A percentile compares a stretch with the other conserved stretches of the same genome.
These are phyloP conservation scores for Pugionium cornutum DNA, from an alignment of 345 rosid species.

Conservation along the genomic window DNA sequence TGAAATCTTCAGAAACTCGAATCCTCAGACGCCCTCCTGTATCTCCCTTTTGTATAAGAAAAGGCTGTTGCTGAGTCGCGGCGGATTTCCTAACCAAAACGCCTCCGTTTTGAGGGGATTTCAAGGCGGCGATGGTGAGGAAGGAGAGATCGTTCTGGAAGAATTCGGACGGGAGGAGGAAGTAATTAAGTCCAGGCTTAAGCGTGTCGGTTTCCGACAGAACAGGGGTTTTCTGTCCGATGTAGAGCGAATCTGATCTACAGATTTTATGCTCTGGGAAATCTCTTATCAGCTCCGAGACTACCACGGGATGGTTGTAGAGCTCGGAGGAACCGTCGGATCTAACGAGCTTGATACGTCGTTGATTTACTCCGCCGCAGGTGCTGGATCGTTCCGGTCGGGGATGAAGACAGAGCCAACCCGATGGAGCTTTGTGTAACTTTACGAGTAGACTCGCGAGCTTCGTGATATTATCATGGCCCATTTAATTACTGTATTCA, in stretches of 20 bases:
- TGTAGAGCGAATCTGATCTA: slow-evolving; percentile 72
- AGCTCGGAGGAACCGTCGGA: slow-evolving; percentile 64
- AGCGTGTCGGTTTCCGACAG: slow-evolving; percentile 66
- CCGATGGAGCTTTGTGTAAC: slow-evolving; percentile 36
- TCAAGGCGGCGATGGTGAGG: slow-evolving; percentile 61
- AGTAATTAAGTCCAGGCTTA: slow-evolving; percentile 71
- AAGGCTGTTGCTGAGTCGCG: slow-evolving; percentile 49
- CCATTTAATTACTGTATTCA: slow-evolving; percentile 28
- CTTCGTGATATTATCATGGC: slow-evolving; percentile 36
- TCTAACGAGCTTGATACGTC: slow-evolving; percentile 58
- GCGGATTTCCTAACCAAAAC: slow-evolving; percentile 24
- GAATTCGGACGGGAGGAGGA: slow-evolving; percentile 73
- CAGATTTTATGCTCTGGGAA: slow-evolving; percentile 81
- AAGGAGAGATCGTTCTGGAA: slow-evolving; percentile 69
- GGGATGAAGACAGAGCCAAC: slow-evolving; percentile 39
- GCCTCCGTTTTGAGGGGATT: slow-evolving; percentile 28
- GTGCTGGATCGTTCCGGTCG: slow-evolving; percentile 15
- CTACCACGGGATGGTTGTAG: slow-evolving; percentile 59
- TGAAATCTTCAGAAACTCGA: slow-evolving; percentile 79
- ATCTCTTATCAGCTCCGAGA: slow-evolving; percentile 57
- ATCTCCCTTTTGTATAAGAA: slow-evolving; percentile 58
- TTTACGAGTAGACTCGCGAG: slow-evolving; percentile 36
- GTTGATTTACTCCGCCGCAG: not conserved
- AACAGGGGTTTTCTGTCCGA: slow-evolving; percentile 76
- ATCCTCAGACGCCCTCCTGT: slow-evolving; percentile 64